Percentiles rank a stretch among this genome's conserved stretches.
Evolutionary conservation across 495 filamentous ascomycete species (phyloP).

Genomic region (Pseudevernia furfuracea): DNA sequence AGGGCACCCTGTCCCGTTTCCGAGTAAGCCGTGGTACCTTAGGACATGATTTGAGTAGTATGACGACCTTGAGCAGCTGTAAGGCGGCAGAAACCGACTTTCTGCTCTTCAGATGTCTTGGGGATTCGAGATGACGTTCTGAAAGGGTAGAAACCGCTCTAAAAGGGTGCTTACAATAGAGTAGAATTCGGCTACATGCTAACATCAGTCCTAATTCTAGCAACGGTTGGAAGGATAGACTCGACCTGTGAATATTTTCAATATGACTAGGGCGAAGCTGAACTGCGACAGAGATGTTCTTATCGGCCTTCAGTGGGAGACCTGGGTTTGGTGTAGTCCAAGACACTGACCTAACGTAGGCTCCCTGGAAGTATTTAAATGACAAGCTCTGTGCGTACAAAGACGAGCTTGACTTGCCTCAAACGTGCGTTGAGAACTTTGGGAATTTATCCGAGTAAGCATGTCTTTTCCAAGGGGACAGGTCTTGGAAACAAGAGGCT

Average conservation of each 20-base stretch:
- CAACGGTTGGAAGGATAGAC: conserved; percentile 52
- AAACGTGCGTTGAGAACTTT: conserved; percentile 76
- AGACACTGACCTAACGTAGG: conserved; percentile 61
- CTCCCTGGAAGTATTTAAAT: conserved; percentile 41
- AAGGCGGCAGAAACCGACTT: background rate
- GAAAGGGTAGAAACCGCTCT: background rate
- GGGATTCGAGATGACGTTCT: background rate
- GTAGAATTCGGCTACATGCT: conserved; percentile 11
- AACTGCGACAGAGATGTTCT: conserved; percentile 83
- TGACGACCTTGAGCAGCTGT: background rate
- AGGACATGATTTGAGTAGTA: background rate
- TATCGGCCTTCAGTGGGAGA: background rate
- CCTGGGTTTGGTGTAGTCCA: background rate
- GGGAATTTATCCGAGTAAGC: background rate
- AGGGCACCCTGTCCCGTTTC: conserved; percentile 43
- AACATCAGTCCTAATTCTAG: background rate
- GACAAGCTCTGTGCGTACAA: background rate
- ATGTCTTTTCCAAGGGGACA: background rate
- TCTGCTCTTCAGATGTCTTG: background rate
- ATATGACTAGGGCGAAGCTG: conserved; percentile 84
- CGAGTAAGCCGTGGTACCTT: background rate
- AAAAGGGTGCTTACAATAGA: conserved; percentile 9
- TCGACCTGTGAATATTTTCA: conserved; percentile 92
- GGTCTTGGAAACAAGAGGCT: background rate
- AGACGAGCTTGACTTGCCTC: conserved; percentile 40